Evolutionary conservation across 2,329 filamentous ascomycete genomes (phyloP).

Genomic region (Geosmithia putterillii): DNA sequence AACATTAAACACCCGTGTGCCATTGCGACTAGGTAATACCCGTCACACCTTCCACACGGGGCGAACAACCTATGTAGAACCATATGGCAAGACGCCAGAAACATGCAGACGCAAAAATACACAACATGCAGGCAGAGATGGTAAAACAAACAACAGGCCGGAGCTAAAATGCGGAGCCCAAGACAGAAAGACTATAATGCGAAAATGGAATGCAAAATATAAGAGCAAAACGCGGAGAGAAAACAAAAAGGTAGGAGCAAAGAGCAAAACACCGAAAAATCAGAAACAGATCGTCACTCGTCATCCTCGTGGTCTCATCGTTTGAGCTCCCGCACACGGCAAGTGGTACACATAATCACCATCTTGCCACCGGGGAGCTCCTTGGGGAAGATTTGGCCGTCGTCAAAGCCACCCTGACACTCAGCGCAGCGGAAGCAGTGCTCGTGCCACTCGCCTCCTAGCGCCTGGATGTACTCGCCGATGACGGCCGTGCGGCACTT

Average conservation of each 20-base stretch:
- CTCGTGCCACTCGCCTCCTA: conserved; percentile 90
- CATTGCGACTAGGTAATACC: no score
- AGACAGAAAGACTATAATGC: not conserved
- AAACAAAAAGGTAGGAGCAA: no score
- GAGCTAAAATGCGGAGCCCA: not conserved
- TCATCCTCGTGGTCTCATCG: conserved; percentile 14
- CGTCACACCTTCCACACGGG: no score
- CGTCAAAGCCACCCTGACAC: conserved; percentile 48
- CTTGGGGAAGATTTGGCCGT: conserved; percentile 53
- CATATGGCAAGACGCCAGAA: no score
- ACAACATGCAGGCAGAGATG: not conserved
- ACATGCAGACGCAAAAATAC: no score
- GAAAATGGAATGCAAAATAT: not conserved
- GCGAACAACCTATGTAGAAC: no score
- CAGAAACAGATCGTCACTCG: conserved; percentile 2
- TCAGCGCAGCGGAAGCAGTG: conserved; percentile 74
- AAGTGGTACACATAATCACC: conserved; percentile 48
- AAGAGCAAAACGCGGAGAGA: conserved; percentile 1
- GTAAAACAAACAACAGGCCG: not conserved
- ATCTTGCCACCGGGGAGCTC: conserved; percentile 30
- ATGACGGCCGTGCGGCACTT: conserved; percentile 77
- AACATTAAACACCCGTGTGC: no score
- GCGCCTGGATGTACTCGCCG: conserved; percentile 77
- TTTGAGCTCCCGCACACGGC: conserved; percentile 49
- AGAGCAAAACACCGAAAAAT: conserved; percentile 2